Base-by-base conservation (phyloP, 2,329 filamentous ascomycete species). In the Hansfordia pulvinata region DNA sequence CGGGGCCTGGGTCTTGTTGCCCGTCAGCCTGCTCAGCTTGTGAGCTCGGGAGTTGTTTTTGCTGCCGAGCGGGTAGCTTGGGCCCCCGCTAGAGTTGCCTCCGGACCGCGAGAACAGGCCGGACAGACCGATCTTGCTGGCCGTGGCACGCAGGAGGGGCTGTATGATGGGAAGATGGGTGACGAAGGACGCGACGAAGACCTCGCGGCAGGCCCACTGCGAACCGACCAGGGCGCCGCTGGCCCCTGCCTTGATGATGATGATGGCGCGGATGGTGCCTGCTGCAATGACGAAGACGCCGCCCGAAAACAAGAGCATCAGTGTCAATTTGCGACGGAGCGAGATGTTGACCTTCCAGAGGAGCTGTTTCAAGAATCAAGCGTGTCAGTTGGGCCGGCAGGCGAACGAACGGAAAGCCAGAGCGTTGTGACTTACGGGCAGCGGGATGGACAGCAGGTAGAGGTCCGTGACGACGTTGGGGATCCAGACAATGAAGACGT, bases 201-300 rank as follows among this genome's bases (percentile, higher is more conserved):
- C 50, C 30, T 56, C 52, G n/a, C 52, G 48, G 18, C 44, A 46
- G 9, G 52, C 48, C 52, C 52, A 56, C 16, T 16, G 25, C 32
- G 39, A 29, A 25, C 45, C 38, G 1, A 25, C 12, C 8, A 36
- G 17, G 8, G 38, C 40, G 9, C 32, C 40, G 13, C 39, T 26
- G 10, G 32, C 17, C 7, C 37, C 39, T 11, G 32, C 33, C 37
- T 40, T 53, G 12, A 62, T 35, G 18, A 64, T 60, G 13, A 59
- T 40, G 2, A 57, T 52, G 20, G 55, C 61, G 24, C 62, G 58
- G 12, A 66, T 44, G 28, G 59, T 56, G 2, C 58, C 58, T 15
- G 55, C 54, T 14, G 56, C 51, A 42, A 62, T 62, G 25, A 63
- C 51, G 36, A 66, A 62, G 14, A 60, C 35, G 5, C 56, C 61